phyloP scores from a whole-genome alignment of 257 asterid genomes.

The Osmanthus fragrans region DNA sequence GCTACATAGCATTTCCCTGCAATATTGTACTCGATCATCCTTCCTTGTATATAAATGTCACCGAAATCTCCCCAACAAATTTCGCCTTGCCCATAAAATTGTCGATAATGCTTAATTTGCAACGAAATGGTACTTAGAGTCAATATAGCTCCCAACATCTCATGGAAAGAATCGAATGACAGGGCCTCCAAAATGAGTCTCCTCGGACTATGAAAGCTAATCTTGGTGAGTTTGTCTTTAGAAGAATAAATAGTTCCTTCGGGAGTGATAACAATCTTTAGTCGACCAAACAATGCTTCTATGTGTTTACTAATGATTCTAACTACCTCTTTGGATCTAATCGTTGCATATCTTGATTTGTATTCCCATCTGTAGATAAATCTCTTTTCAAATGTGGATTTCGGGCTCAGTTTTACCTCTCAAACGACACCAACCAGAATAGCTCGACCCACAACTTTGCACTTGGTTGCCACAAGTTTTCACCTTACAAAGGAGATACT shows the following conservation, averaged over 20 bases:
- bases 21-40: slow-evolving; percentile 17
- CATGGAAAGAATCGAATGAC: slow-evolving; percentile 95
- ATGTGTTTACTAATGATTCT: slow-evolving; percentile 80
- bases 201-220: slow-evolving; percentile 77
- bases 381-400: too few relatives aligned
- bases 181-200: slow-evolving; percentile 87
- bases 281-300: slow-evolving; percentile 84
- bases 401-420: too few relatives aligned
- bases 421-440: too few relatives aligned
- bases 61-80: slow-evolving; percentile 11
- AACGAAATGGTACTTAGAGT: slow-evolving; percentile 81
- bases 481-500: too few relatives aligned
- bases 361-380: too few relatives aligned
- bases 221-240: slow-evolving; percentile 61
- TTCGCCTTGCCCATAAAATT: background rate
- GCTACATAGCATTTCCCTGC: slow-evolving; percentile 12
- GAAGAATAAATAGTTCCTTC: slow-evolving; percentile 66
- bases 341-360: slow-evolving; percentile 74
- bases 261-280: slow-evolving; percentile 67
- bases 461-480: too few relatives aligned
- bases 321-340: slow-evolving; percentile 77
- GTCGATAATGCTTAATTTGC: slow-evolving; percentile 44
- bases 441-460: too few relatives aligned
- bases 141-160: slow-evolving; percentile 91
- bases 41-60: background rate